Conservation (phyloP, 495 filamentous ascomycete genomes). For the Lindgomyces ingoldianus region DNA sequence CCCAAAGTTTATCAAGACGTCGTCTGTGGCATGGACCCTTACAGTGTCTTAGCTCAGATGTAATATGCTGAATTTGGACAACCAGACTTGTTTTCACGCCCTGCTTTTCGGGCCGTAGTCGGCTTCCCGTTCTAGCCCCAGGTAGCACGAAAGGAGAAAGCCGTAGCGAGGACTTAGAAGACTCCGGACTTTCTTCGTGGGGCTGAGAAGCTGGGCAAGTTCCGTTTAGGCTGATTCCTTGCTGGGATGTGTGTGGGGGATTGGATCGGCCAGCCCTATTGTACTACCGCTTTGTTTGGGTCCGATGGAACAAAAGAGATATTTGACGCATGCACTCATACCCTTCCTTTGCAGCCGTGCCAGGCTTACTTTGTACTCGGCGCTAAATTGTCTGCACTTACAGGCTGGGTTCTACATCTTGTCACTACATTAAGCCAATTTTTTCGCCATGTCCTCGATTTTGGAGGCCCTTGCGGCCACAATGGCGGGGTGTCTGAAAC, state of each 20-base stretch:
- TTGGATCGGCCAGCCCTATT: background rate
- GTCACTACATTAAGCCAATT: background rate
- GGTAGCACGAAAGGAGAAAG: background rate
- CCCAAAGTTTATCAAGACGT: background rate
- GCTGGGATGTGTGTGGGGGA: background rate
- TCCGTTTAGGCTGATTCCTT: background rate
- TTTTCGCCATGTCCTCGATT: too few species aligned
- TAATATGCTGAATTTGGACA: background rate
- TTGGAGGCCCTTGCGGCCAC: too few species aligned
- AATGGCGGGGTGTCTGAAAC: too few species aligned
- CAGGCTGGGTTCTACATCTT: background rate
- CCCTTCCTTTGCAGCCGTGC: background rate
- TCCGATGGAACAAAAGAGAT: background rate
- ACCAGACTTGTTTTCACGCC: background rate
- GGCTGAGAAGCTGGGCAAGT: background rate
- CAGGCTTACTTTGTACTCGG: background rate
- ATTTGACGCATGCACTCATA: background rate
- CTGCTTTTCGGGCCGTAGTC: background rate
- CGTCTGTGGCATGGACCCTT: background rate
- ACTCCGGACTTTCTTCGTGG: background rate
- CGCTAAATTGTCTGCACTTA: background rate
- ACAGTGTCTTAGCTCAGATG: background rate
- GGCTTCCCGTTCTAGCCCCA: background rate
- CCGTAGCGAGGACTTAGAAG: background rate
- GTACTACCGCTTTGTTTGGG: background rate